Percentiles rank a stretch among this genome's conserved stretches.
phyloP scores from a whole-genome alignment of 1,284 basidiomycete genomes.

The Porodaedalea pini region DNA sequence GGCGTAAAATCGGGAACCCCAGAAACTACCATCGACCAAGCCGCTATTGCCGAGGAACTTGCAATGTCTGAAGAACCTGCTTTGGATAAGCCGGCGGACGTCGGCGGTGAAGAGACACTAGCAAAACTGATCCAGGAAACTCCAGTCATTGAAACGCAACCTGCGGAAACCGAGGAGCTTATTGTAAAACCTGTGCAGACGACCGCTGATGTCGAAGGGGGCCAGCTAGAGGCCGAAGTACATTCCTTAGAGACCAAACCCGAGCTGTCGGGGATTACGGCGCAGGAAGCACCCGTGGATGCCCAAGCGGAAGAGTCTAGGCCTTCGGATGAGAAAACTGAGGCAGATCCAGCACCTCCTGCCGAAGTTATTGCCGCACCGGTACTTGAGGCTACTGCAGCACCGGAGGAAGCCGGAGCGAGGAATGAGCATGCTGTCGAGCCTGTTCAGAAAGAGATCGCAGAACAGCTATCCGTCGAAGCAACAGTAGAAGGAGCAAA shows the following conservation, averaged over 20 bases:
- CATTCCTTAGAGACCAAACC: constrained; percentile 15
- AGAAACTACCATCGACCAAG: neutral
- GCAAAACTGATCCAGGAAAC: neutral
- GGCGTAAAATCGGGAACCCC: neutral
- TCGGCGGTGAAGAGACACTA: neutral
- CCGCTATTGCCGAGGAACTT: neutral
- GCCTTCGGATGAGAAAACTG: neutral
- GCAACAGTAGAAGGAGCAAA: neutral
- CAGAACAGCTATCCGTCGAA: neutral
- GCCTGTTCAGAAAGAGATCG: neutral
- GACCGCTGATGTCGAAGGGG: neutral
- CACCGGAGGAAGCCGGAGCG: neutral
- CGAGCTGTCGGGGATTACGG: too few species aligned
- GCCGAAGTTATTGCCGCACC: neutral
- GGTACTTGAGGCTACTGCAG: neutral
- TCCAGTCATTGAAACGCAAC: neutral
- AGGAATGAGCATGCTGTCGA: neutral
- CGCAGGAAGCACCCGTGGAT: neutral
- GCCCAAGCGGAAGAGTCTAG: neutral
- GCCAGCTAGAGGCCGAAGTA: neutral
- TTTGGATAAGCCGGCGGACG: neutral
- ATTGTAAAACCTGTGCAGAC: neutral
- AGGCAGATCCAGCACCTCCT: neutral
- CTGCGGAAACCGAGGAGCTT: neutral
- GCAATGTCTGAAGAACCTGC: neutral